Base-by-base conservation (phyloP, 1,284 basidiomycete species). In the Austroboletus novae-zelandiae region DNA sequence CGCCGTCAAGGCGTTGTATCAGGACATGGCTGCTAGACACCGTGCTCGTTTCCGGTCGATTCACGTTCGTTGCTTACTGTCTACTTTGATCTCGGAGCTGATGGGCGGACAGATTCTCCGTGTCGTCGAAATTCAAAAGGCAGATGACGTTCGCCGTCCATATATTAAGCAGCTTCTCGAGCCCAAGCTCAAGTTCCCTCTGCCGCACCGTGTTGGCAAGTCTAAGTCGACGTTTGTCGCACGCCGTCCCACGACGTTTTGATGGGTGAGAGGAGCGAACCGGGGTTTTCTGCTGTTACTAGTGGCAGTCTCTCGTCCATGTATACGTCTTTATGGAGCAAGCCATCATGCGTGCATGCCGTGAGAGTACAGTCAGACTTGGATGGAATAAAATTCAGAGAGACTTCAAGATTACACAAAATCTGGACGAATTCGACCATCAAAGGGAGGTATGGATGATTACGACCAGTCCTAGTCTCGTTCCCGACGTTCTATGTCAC, bases 1-100 rank as follows among this genome's bases (percentile, higher is more conserved):
- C 72, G 96, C 97, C 57, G 97, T 98, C 70, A 94, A 93, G 82
- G 80, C 87, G 64, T 79, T 98, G 74, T 99, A 99, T 86, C 96
- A 99, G 79, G 96, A 99, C 78, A 98, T 99, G 96, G 94, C 97
- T 67, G 94, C 96, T 58, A 86, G 95, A 63, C 97, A 99, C 78
- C 94, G 96, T 78, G 96, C 96, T 61, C 93, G 97, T 70, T 99
- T 98, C 87, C 85, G 96, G 75, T 98, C 92, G 50, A 96, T 99
- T 74, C 94, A 97, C 75, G 91, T 93, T 63, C 59, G 86, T 55
- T 20, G 27, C 3, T 10, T 37, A 7, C 17, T 20, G 14, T 13
- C 34, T 29, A 14, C 14, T 34, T 34, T 11, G 32, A 13, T 14
- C 32, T 34, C 15, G 32, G 32, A 8, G 13, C 32, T 11, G 32